Base-by-base conservation (phyloP, 805 yeast species). In the Wickerhamomyces canadensis region DNA sequence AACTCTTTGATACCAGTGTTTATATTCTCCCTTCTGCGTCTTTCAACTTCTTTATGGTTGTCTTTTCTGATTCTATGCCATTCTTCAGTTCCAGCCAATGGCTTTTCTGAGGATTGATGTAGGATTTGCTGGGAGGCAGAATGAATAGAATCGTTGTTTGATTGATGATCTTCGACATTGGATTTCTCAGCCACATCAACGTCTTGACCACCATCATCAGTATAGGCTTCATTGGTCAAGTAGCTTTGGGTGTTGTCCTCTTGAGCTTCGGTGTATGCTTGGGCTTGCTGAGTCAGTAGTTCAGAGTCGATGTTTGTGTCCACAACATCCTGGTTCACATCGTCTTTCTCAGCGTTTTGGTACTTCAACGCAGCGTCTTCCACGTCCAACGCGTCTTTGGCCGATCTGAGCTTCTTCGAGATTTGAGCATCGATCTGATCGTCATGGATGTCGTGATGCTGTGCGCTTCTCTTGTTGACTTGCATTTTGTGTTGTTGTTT, bases 1-100 rank as follows among this genome's bases (percentile, higher is more conserved):
- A 89, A 69, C 49, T 80, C 85, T 51, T 77, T 78, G 54, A 89
- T 87, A n/a, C 96, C 96, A 29, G 71, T 66, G 62, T 87, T 89
- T 56, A 89, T 89, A 33, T 80, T 76, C 57, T 88, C 95, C 55
- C 97, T 76, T 61, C 97, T 76, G 51, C 96, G 78, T 56, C 95
- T 74, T 64, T 89, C 97, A 17, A 89, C 97, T 62, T 89, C 96
- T 62, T 88, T 89, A 67, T 93, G 98, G 61, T 87, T 89, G 51
- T 85, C 85, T 53, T 84, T 80, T 52, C 96, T 78, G 57, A 78
- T 77, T 43, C 72, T 72, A 55, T 82, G 87, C 91, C 93, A 84
- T 58, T 84, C 94, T 31, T 80, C 86, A 22, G 82, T 62, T n/a
- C 93, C 93, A 31, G 80, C 82, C 10, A 64, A 55, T 4, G 89